phyloP scores from a whole-genome alignment of 1,284 basidiomycete species.

The Agroathelia rolfsii region DNA sequence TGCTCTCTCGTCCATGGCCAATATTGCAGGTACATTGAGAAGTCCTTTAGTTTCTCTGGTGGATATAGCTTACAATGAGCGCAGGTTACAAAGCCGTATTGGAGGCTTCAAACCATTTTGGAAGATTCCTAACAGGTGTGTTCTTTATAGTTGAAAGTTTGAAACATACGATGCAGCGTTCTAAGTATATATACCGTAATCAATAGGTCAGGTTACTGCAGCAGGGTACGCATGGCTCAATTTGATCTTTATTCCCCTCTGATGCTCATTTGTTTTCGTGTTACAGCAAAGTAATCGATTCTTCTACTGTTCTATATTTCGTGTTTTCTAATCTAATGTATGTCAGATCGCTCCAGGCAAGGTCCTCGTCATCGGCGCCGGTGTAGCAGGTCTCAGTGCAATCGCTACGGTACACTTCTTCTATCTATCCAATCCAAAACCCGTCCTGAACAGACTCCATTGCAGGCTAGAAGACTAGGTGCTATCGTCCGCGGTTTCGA shows the following conservation, averaged over 20 bases:
- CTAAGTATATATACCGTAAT: no score
- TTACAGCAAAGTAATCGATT: slow-evolving; percentile 19
- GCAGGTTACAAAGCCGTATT: slow-evolving; percentile 84
- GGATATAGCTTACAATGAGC: no score
- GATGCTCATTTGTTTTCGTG: slow-evolving; percentile 8
- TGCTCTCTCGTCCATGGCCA: slow-evolving; percentile 84
- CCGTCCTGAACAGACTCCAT: slow-evolving; percentile 3
- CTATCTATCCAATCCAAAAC: slow-evolving; percentile 2
- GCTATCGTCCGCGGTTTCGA: slow-evolving; percentile 83
- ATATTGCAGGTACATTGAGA: no score
- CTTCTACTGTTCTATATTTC: slow-evolving; percentile 7
- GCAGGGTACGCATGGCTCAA: slow-evolving; percentile 49
- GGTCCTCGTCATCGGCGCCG: slow-evolving; percentile 77
- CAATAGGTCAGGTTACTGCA: slow-evolving; percentile 82
- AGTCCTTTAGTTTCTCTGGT: no score
- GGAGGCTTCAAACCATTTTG: slow-evolving; percentile 80
- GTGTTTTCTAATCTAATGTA: slow-evolving; percentile 5
- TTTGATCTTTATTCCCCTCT: slow-evolving; percentile 11
- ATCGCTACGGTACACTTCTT: slow-evolving; percentile 57
- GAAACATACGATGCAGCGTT: no score
- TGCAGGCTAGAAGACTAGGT: slow-evolving; percentile 65
- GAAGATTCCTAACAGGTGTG: slow-evolving; percentile 78
- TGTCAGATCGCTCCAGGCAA: slow-evolving; percentile 74
- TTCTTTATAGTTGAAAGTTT: no score
- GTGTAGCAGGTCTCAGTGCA: slow-evolving; percentile 78